Conservation (phyloP, 345 rosid species). For the Boechera stricta region DNA sequence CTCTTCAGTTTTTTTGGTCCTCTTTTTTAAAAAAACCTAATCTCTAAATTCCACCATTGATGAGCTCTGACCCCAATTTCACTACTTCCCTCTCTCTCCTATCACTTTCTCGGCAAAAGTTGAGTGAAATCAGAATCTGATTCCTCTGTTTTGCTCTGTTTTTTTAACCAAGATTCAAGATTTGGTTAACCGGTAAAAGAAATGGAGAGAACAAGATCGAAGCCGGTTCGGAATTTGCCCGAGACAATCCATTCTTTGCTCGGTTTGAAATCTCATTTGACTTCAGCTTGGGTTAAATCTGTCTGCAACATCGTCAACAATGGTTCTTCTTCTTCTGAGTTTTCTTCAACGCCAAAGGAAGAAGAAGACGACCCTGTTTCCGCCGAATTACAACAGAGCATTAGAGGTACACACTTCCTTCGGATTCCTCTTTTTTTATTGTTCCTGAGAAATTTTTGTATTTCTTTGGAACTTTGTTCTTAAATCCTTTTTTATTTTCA, state of each 20-base stretch:
- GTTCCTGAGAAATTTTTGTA: neutral
- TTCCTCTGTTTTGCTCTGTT: no score
- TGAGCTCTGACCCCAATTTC: constrained; percentile 25
- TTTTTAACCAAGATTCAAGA: no score
- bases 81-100: constrained; percentile 7
- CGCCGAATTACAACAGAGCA: constrained; percentile 44
- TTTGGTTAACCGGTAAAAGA: no score
- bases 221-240: constrained; percentile 50
- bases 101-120: constrained; percentile 10
- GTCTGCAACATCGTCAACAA: constrained; percentile 59
- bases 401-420: constrained; percentile 48
- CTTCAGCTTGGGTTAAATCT: constrained; percentile 66
- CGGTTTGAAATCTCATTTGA: constrained; percentile 63
- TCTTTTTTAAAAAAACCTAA: neutral
- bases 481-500: neutral
- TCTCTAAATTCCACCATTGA: constrained; percentile 36
- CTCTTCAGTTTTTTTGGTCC: constrained; percentile 8
- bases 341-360: constrained; percentile 23
- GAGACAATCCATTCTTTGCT: constrained; percentile 72
- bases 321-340: constrained; percentile 36
- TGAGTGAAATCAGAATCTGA: no score
- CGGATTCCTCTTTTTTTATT: neutral
- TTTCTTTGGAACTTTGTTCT: constrained; percentile 27
- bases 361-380: constrained; percentile 47
- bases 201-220: constrained; percentile 32